These are phyloP conservation scores for Dictyostelium firmibasis DNA, from an alignment of 78 protist genomes.

Conservation along the genomic window DNA sequence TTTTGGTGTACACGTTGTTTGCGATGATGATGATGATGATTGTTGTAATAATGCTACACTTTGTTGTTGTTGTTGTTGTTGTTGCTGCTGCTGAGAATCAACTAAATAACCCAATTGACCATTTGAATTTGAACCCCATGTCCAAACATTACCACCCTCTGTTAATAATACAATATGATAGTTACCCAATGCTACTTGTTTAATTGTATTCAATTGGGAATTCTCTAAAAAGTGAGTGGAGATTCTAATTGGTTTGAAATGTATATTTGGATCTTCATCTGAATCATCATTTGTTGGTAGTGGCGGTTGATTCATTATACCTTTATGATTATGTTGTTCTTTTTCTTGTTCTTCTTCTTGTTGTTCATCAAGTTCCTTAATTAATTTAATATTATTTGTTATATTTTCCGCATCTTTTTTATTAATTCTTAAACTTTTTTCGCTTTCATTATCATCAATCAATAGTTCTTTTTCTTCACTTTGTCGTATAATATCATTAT, in stretches of 20 bases:
- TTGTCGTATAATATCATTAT: neutral
- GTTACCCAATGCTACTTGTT: constrained; percentile 65
- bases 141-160: constrained; percentile 75
- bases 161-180: constrained; percentile 66
- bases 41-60: neutral
- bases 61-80: constrained; percentile 5
- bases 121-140: constrained; percentile 67
- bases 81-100: neutral
- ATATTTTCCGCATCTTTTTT: neutral
- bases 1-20: constrained; percentile 12
- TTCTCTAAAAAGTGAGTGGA: constrained; percentile 12
- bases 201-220: constrained; percentile 1
- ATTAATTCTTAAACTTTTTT: neutral
- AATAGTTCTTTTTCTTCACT: neutral
- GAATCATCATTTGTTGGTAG: neutral
- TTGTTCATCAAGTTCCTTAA: constrained; percentile 2
- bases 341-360: neutral
- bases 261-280: neutral
- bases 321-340: neutral
- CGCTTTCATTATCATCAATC: neutral
- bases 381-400: neutral
- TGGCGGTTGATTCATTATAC: neutral
- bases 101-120: constrained; percentile 66
- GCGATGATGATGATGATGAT: neutral
- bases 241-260: constrained; percentile 5